phyloP scores from a whole-genome alignment of 805 yeast genomes.

The Starmerella asiatica region DNA sequence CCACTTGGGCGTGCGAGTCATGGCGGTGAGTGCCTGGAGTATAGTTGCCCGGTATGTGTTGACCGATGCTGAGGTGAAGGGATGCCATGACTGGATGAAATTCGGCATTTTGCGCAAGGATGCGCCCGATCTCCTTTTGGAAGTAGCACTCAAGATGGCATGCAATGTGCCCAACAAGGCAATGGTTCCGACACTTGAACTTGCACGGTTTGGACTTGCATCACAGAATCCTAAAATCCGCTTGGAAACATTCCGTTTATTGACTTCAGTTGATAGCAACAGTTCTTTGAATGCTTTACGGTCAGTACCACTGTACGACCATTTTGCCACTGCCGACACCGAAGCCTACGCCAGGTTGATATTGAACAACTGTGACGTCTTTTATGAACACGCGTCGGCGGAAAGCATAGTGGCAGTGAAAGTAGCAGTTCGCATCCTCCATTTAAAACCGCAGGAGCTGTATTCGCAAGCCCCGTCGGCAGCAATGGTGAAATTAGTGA shows the following conservation, averaged over 20 bases:
- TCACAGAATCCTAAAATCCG: not conserved
- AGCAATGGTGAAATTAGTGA: too few species aligned
- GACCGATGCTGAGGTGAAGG: not conserved
- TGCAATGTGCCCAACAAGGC: not conserved
- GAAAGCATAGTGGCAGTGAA: too few species aligned
- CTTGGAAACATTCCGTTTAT: not conserved
- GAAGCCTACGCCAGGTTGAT: too few species aligned
- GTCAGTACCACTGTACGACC: too few species aligned
- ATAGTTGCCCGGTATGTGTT: conserved; percentile 6
- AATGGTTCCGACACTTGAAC: conserved; percentile 4
- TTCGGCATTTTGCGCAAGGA: conserved; percentile 7
- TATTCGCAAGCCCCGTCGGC: too few species aligned
- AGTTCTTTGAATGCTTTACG: too few species aligned
- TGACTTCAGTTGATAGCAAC: too few species aligned
- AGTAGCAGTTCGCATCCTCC: too few species aligned
- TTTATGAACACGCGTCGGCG: too few species aligned
- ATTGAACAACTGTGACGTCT: too few species aligned
- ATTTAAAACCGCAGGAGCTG: too few species aligned
- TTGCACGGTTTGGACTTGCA: conserved; percentile 3
- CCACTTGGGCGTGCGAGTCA: conserved; percentile 17
- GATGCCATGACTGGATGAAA: conserved; percentile 16
- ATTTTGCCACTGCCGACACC: too few species aligned
- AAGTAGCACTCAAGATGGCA: conserved; percentile 1
- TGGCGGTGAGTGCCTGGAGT: conserved; percentile 21
- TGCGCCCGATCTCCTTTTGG: conserved; percentile 4